Conservation (phyloP, 495 filamentous ascomycete genomes). For the Filosporella fistucella region DNA sequence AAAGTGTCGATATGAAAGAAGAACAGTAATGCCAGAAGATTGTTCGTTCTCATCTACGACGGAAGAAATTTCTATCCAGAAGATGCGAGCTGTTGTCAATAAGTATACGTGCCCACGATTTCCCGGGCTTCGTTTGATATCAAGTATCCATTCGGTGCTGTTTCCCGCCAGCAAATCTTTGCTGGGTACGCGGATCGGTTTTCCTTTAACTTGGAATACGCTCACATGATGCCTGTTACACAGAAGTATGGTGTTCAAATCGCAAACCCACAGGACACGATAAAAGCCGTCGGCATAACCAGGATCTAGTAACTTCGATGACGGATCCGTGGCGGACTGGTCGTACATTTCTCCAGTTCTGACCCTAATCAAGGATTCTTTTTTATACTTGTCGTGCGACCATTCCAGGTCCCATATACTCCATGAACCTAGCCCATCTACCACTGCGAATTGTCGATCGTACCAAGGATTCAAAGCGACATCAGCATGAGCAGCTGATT, state of each 20-base stretch:
- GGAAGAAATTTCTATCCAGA: constrained; percentile 27
- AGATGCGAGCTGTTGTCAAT: constrained; percentile 44
- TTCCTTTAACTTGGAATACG: constrained; percentile 23
- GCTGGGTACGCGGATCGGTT: constrained; percentile 27
- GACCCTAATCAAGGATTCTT: background rate
- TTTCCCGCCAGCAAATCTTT: constrained; percentile 28
- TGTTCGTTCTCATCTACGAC: constrained; percentile 9
- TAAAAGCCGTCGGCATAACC: constrained; percentile 43
- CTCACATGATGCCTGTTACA: constrained; percentile 36
- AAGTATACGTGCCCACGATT: constrained; percentile 48
- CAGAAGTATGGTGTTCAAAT: constrained; percentile 40
- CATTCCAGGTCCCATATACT: constrained; percentile 62
- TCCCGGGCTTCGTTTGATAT: constrained; percentile 40
- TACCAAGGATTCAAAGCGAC: constrained; percentile 76
- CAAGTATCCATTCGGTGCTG: constrained; percentile 44
- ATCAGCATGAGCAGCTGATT: constrained; percentile 60
- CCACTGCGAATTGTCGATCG: constrained; percentile 55
- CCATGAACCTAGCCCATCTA: constrained; percentile 74
- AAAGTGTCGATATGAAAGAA: constrained; percentile 41
- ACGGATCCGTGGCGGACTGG: constrained; percentile 12
- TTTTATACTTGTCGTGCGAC: background rate
- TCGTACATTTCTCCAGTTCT: constrained; percentile 18
- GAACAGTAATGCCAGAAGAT: constrained; percentile 6
- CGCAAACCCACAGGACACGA: constrained; percentile 42
- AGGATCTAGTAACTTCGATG: constrained; percentile 17